A percentile compares a stretch with the other conserved stretches of the same genome.
Evolutionary conservation across 805 yeast genomes (phyloP).

Genomic region (Wickerhamomyces pijperi): DNA sequence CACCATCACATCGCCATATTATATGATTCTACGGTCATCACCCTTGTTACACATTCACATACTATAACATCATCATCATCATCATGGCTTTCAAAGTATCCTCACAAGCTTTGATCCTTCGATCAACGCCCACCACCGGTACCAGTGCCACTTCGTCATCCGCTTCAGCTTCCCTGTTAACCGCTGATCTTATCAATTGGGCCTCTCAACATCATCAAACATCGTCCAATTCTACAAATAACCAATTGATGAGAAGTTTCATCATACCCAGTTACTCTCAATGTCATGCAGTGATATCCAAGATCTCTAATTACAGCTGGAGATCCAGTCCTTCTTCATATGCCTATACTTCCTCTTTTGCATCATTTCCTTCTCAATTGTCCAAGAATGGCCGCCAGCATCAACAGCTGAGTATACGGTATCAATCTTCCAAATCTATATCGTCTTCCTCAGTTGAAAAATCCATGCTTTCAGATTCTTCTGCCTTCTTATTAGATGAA

Average conservation of each 20-base stretch:
- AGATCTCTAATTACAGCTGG: neutral
- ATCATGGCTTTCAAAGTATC: neutral
- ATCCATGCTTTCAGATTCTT: neutral
- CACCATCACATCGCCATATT: no score
- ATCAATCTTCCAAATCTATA: neutral
- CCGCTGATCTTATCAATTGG: neutral
- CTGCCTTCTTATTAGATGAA: no score
- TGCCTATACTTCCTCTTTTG: neutral
- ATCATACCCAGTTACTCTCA: neutral
- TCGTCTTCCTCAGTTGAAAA: no score
- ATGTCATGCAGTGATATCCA: neutral
- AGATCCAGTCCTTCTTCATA: neutral
- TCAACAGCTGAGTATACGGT: neutral
- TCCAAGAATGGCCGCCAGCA: no score
- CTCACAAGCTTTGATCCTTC: neutral
- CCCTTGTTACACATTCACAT: no score
- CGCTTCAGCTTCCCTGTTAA: neutral
- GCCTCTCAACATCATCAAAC: neutral
- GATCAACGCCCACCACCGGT: no score
- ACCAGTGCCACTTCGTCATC: no score
- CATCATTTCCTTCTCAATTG: neutral
- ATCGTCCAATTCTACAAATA: neutral
- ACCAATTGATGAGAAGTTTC: neutral
- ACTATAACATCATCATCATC: no score
- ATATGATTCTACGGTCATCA: no score